Evolutionary conservation across 805 yeast species (phyloP), one percentile per base, ranked within the genome.

Genomic region (Wickerhamomyces kurtzmanii): DNA sequence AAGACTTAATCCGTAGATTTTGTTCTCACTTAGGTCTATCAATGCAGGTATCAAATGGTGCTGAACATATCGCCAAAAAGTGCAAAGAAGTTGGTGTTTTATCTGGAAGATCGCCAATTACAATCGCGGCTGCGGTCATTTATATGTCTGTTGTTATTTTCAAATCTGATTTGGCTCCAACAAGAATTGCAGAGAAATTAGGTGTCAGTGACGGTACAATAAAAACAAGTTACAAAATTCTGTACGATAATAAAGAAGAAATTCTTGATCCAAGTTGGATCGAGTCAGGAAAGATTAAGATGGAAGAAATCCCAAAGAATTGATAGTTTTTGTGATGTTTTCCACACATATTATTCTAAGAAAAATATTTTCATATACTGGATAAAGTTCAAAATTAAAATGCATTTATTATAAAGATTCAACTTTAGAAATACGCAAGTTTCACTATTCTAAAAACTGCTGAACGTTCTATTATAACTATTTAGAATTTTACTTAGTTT

Each of bases 201-300:
- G 97, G 96, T 42, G 97, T 91, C 12, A 82, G 94, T 45, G 98
- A 91, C 50, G 96, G 97, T 40, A 91, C 98, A 2, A 87, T 91
- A 43, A 85, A 91, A 53, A 83, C 96, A 2, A 77, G 91, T 24
- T 91, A 85, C 51, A 82, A 82, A 51, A 76, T 77, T 23, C 61
- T 91, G 55, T 78, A 71, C 47, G 86, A 82, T 36, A 84, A 80
- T 35, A 71, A 70, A 42, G 75, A 72, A 18, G 65, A 68, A 40
- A 66, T 86, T 26, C 67, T 86, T n/a, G 89, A 83, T 45, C 82
- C 80, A 15, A 59, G 61, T 32, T 82, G 94, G 94, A 49, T 77
- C 22, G 74, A 70, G 34, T 57, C 67, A n/a, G 84, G 83, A 6
- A 75, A 68, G 47, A 72, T 76, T 13, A 65, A 68, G 28, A 40